Evolutionary conservation across 176 grass and related monocot genomes (phyloP).

Genomic region (Cymbopogon citratus): DNA sequence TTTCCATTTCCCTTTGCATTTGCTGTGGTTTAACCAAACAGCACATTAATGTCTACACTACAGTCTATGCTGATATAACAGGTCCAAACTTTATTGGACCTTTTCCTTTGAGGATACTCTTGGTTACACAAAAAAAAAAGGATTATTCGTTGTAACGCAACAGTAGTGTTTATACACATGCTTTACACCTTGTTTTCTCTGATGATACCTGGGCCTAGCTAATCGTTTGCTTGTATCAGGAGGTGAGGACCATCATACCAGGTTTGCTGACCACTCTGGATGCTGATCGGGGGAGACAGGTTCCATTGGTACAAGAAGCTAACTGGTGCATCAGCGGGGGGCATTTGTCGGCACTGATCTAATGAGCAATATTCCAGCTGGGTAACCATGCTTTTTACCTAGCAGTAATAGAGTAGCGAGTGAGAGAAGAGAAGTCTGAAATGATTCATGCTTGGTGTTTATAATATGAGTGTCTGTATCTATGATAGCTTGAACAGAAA

Average conservation of each 20-base stretch:
- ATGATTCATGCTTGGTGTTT: constrained; percentile 23
- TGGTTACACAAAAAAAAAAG: not conserved
- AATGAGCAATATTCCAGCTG: constrained; percentile 4
- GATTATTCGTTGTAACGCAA: not conserved
- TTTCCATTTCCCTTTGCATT: too few relatives aligned
- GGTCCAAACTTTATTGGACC: not conserved
- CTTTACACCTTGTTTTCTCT: not conserved
- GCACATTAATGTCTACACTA: not conserved
- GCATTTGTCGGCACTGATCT: constrained; percentile 21
- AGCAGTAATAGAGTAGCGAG: constrained; percentile 6
- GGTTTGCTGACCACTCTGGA: constrained; percentile 18
- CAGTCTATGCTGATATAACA: not conserved
- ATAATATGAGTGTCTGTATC: not conserved
- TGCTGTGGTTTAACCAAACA: too few relatives aligned
- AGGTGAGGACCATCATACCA: not conserved
- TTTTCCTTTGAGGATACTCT: not conserved
- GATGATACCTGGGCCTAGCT: not conserved
- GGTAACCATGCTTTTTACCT: constrained; percentile 27
- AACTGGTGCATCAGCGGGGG: constrained; percentile 29
- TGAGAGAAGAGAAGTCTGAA: not conserved
- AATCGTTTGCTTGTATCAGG: constrained; percentile 31
- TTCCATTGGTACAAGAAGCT: constrained; percentile 35
- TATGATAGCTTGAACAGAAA: not conserved
- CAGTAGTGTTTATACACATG: not conserved
- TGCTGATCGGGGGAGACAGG: constrained; percentile 18